These are phyloP conservation scores for Excoecaria cochinchinensis DNA, from an alignment of 345 rosid genomes.

Conservation along the genomic window DNA sequence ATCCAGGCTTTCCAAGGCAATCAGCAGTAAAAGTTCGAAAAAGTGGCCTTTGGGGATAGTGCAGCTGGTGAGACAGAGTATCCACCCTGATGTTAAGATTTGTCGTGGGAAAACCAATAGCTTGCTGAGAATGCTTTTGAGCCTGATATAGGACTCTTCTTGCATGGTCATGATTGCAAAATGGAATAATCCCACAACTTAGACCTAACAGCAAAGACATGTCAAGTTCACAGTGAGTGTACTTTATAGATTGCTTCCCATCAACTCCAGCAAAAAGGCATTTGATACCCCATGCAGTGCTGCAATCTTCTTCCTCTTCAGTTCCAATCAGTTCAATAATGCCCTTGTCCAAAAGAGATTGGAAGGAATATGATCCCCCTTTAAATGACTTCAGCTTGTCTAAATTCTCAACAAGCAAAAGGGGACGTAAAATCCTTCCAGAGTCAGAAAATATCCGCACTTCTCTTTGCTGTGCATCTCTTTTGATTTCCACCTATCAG, in stretches of 20 bases:
- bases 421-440: constrained; percentile 92
- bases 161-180: constrained; percentile 88
- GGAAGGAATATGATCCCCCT: constrained; percentile 46
- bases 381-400: constrained; percentile 47
- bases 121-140: constrained; percentile 88
- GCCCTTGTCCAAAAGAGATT: constrained; percentile 61
- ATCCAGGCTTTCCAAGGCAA: constrained; percentile 56
- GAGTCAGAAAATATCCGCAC: constrained; percentile 78
- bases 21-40: constrained; percentile 74
- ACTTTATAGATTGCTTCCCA: constrained; percentile 36
- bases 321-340: constrained; percentile 73
- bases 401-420: constrained; percentile 70
- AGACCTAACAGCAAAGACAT: constrained; percentile 77
- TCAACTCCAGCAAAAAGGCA: constrained; percentile 45
- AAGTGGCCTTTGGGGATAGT: constrained; percentile 86
- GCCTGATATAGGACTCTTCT: constrained; percentile 86
- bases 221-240: constrained; percentile 81
- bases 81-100: constrained; percentile 82
- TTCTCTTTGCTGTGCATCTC: constrained; percentile 63
- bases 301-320: constrained; percentile 92
- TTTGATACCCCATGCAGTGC: constrained; percentile 64
- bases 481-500: constrained; percentile 75
- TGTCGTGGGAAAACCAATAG: constrained; percentile 83
- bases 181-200: constrained; percentile 85
- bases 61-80: constrained; percentile 69